A percentile compares a stretch with the other conserved stretches of the same genome.
Conservation (phyloP, 768 basidiomycete species). For the Leccinum subtestaceum region DNA sequence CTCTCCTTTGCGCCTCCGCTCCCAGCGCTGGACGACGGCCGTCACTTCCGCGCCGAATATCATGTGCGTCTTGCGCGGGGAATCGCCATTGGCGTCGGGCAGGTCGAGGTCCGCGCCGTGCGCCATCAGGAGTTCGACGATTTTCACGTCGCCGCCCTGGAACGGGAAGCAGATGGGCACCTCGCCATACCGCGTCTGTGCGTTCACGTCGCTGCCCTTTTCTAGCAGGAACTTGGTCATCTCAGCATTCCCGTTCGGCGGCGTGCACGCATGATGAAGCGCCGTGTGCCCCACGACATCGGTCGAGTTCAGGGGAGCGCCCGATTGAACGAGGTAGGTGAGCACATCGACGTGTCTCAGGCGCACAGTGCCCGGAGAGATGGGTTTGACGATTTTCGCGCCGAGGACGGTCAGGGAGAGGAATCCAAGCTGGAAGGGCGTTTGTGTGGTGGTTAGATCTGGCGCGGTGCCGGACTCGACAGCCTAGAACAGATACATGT, state of each 20-base stretch:
- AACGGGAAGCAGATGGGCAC: constrained; percentile 39
- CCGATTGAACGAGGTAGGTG: constrained; percentile 39
- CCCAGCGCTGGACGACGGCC: constrained; percentile 45
- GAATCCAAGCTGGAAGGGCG: constrained; percentile 43
- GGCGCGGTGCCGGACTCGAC: constrained; percentile 34
- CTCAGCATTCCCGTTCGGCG: constrained; percentile 22
- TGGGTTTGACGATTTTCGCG: constrained; percentile 34
- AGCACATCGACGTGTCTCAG: constrained; percentile 37
- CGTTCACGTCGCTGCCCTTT: constrained; percentile 47
- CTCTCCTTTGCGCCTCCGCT: constrained; percentile 44
- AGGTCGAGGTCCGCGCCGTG: constrained; percentile 45
- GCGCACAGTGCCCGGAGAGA: constrained; percentile 3
- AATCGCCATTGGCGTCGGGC: constrained; percentile 38
- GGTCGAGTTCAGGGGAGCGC: constrained; percentile 38
- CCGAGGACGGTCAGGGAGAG: constrained; percentile 40
- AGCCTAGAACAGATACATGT: constrained; percentile 10
- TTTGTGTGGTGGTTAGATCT: constrained; percentile 39
- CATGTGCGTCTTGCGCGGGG: constrained; percentile 32
- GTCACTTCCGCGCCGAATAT: constrained; percentile 43
- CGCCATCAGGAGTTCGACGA: constrained; percentile 48
- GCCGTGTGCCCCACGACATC: constrained; percentile 52
- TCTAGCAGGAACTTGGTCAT: constrained; percentile 41
- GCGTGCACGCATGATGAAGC: constrained; percentile 44
- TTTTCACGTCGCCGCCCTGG: constrained; percentile 30
- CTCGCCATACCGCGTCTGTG: constrained; percentile 48